Conservation (phyloP, 768 basidiomycete species). For the Hysterangium stoloniferum region DNA sequence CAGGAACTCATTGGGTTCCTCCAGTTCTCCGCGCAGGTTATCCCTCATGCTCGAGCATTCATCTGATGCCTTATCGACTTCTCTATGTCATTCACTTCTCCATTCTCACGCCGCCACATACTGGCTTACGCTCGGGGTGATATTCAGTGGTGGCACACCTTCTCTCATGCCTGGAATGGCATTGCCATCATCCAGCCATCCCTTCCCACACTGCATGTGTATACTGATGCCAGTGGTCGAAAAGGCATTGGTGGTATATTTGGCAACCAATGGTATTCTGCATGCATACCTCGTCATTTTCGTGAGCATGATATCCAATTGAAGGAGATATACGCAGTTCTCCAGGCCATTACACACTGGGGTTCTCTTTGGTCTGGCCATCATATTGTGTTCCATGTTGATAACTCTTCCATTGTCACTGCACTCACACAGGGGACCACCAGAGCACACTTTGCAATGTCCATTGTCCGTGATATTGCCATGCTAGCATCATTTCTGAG, state of each 20-base stretch:
- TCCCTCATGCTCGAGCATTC: conserved; percentile 24
- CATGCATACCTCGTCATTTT: conserved; percentile 18
- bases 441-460: conserved; percentile 10
- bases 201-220: conserved; percentile 15
- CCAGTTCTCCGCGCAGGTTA: conserved; percentile 29
- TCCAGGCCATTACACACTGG: conserved; percentile 26
- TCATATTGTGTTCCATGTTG: conserved; percentile 25
- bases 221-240: conserved; percentile 28
- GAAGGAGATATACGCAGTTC: conserved; percentile 21
- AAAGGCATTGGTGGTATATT: conserved; percentile 23
- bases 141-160: conserved; percentile 27
- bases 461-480: conserved; percentile 15
- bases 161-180: conserved; percentile 26
- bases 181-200: conserved; percentile 14
- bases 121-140: conserved; percentile 18
- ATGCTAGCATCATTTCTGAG: conserved; percentile 13
- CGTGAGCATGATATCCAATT: conserved; percentile 25
- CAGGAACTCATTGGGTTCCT: conserved; percentile 28
- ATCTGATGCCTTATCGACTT: conserved; percentile 25
- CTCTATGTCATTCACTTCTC: conserved; percentile 20
- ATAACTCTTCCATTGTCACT: conserved; percentile 23
- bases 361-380: conserved; percentile 18
- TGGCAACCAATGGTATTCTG: conserved; percentile 21
- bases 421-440: conserved; percentile 10
- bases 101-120: conserved; percentile 18